A percentile compares a stretch with the other conserved stretches of the same genome.
Evolutionary conservation across 2,329 filamentous ascomycete species (phyloP).

Genomic region (Pleoardoris graminearum): DNA sequence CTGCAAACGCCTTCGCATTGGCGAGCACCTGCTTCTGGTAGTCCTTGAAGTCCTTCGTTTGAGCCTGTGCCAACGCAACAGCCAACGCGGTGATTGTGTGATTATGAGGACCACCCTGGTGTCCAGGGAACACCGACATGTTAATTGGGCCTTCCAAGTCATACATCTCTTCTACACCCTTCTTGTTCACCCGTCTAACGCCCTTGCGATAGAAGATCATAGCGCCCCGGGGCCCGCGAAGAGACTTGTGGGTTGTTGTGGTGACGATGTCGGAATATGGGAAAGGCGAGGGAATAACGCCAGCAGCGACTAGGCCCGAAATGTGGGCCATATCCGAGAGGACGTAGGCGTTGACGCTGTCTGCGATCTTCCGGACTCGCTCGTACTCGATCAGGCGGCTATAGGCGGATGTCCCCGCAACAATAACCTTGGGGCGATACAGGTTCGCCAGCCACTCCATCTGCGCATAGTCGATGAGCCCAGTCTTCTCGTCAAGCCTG

Average conservation of each 20-base stretch:
- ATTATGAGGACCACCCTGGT: conserved; percentile 98
- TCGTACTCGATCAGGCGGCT: conserved; percentile 96
- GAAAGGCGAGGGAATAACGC: conserved; percentile 93
- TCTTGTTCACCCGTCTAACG: conserved; percentile 83
- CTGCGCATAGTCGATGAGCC: conserved; percentile 94
- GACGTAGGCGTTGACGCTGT: conserved; percentile 90
- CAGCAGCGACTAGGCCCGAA: conserved; percentile 89
- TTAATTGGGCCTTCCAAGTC: conserved; percentile 97
- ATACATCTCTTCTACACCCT: conserved; percentile 90
- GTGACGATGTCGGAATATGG: conserved; percentile 92
- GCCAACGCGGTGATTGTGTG: conserved; percentile 98
- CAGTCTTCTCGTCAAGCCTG: conserved; percentile 83
- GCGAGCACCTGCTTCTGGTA: conserved; percentile 92
- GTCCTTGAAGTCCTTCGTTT: conserved; percentile 84
- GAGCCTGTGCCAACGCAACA: conserved; percentile 92
- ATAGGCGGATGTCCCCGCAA: conserved; percentile 97
- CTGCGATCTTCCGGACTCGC: conserved; percentile 94
- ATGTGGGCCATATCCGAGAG: conserved; percentile 99
- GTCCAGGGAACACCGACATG: conserved; percentile 97
- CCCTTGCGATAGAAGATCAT: conserved; percentile 99
- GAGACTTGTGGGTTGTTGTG: conserved; percentile 98
- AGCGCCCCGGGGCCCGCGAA: conserved; percentile 93
- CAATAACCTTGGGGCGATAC: conserved; percentile 94
- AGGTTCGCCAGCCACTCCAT: conserved; percentile 87
- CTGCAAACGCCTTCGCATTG: conserved; percentile 91